Base-by-base conservation (phyloP, 2,329 filamentous ascomycete species). In the Fusarium buxicola region DNA sequence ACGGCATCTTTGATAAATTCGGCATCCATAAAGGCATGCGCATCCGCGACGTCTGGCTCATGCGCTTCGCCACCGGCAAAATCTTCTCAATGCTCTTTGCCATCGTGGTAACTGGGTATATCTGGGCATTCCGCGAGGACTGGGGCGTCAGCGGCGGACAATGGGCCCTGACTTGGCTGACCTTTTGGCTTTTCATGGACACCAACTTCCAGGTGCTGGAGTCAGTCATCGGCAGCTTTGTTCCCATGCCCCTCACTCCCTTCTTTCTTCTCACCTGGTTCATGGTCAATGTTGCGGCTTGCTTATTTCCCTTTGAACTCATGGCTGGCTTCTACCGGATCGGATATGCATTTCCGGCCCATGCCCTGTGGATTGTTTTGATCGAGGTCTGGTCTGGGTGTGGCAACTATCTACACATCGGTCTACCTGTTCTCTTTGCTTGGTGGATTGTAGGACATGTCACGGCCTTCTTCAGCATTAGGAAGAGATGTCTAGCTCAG, bases 231-330 rank as follows among this genome's bases (percentile, higher is more conserved):
- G 70, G 53, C 1, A 52, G 53, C 8, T 63, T 52, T 15, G 25
- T 81, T 0, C 77, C 78, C 0, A 66, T 76, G 31, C 64, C 71
- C 0, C 75, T 75, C 38, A 69, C 80, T 15, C 75, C 80, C 0
- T 79, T 82, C 60, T 75, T 78, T 10, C 60, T 82, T 1, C 65
- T 82, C 1, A 75, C 75, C 0, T 80, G 78, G 76, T 72, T 80
- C 30, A 73, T 81, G 52, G 53, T 74, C 28, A 80, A 81, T 38
- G 70, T 81, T 2, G 65, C 75, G 2, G 73, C 72, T 41, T 72
- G 72, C 3, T 65, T 80, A 11, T 71, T 70, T 15, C 78, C 79
- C 0, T 72, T 80, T 13, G 74, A 78, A 39, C 59, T 79, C 0
- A 73, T 69, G 7, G 64, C 77, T 3, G 75, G 73, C 0, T 81